Base-by-base conservation (phyloP, 2,329 filamentous ascomycete species). In the Colletotrichum phormii region DNA sequence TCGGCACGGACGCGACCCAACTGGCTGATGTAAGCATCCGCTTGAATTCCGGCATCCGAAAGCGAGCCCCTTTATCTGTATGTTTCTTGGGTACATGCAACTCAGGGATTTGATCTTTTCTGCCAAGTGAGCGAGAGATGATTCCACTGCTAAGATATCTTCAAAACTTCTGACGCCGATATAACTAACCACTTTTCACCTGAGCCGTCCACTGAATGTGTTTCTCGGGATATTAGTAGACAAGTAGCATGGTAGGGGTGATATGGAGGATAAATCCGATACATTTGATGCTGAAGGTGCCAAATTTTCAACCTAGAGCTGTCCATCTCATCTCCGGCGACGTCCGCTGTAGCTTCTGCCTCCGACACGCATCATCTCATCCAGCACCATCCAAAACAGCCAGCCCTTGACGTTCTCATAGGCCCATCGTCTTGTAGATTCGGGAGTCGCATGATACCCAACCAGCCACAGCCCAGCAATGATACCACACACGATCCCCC, bases 401-500 rank as follows among this genome's bases (percentile, higher is more conserved):
- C 73, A 65, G 5, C 66, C 58, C 72, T 77, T 77, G 63, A 77
- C 68, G 11, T 77, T 74, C 24, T 71, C 75, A 37, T 75, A 77
- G 11, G 76, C 76, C 76, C 76, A 77, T 15, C 33, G 51, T 58
- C 69, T 74, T 15, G 68, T 67, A 0, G 71, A 58, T 62, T 71
- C 58, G 1, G 76, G 75, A 8, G 76, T 77, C 15, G 75, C 76
- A 22, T 65, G 65, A 42, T 59, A 77, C 12, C 76, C 76, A 5
- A 77, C 31, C 15, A 72, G 37, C 75, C 75, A 77, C 42, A 77
- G 31, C 2, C 49, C 76, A 1, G 72, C 75, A 8, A 77, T 53
- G 22, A 76, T 67, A 12, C 61, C 68, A 22, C 70, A 62, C 1
- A 77, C 70, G 29, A 77, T 65, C 33, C 54, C 53, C 22, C 75